Percentiles rank a stretch among this genome's conserved stretches.
These are phyloP conservation scores for Iberis pinnata DNA, from an alignment of 345 rosid genomes.

Conservation along the genomic window DNA sequence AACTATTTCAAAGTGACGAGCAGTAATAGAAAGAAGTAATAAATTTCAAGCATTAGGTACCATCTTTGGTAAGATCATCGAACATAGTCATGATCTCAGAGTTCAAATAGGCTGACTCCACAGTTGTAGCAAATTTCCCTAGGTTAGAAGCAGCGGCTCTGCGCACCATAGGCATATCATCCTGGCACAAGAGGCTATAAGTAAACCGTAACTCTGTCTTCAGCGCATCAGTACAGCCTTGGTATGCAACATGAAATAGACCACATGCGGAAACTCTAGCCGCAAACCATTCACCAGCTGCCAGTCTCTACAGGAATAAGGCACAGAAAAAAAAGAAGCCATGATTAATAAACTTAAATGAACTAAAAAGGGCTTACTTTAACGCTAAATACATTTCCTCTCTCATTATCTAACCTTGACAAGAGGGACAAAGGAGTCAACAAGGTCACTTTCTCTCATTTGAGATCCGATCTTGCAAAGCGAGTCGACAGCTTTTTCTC, in stretches of 20 bases:
- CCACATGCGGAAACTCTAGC: conserved; percentile 96
- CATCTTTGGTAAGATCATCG: conserved; percentile 93
- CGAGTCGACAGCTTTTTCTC: conserved; percentile 82
- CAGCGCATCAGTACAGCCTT: conserved; percentile 63
- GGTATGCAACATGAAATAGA: conserved; percentile 75
- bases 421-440: conserved; percentile 68
- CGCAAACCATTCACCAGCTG: conserved; percentile 97
- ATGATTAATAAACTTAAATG: neutral
- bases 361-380: neutral
- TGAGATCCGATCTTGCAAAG: conserved; percentile 85
- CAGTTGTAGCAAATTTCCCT: conserved; percentile 90
- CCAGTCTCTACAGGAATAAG: conserved; percentile 54
- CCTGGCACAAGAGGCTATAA: conserved; percentile 78
- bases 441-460: conserved; percentile 78
- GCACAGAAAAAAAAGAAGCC: neutral
- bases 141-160: conserved; percentile 94
- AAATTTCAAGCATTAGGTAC: conserved; percentile 29
- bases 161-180: conserved; percentile 98
- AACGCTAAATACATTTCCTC: neutral
- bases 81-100: conserved; percentile 84
- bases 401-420: conserved; percentile 53
- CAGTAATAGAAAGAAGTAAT: neutral
- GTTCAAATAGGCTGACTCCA: conserved; percentile 66
- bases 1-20: conserved; percentile 1
- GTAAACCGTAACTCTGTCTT: conserved; percentile 72